These are phyloP conservation scores for Leccinum longicurvipes DNA, from an alignment of 768 basidiomycete species.

Conservation along the genomic window DNA sequence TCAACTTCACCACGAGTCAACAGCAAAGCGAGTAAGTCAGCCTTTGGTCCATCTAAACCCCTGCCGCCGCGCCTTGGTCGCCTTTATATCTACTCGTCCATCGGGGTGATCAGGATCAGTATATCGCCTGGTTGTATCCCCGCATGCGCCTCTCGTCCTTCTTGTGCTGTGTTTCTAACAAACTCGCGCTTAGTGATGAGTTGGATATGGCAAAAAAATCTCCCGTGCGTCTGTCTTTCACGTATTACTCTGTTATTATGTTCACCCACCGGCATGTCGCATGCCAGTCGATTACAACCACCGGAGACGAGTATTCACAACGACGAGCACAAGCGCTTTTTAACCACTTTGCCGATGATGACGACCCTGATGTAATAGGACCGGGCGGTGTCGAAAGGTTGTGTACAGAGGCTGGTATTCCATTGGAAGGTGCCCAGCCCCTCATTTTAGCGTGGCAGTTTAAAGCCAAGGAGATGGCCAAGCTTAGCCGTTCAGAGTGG, in stretches of 20 bases:
- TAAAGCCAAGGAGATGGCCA: conserved; percentile 68
- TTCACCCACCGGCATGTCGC: not conserved
- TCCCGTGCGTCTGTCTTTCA: conserved; percentile 25
- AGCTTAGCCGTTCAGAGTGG: conserved; percentile 70
- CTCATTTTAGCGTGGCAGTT: conserved; percentile 77
- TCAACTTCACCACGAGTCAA: conserved; percentile 22
- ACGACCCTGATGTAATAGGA: conserved; percentile 50
- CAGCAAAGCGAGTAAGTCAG: conserved; percentile 31
- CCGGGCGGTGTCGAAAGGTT: conserved; percentile 70
- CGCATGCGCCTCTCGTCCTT: conserved; percentile 61
- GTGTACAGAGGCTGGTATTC: conserved; percentile 65
- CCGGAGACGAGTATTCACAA: conserved; percentile 42
- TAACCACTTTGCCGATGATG: conserved; percentile 56
- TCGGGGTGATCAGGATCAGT: conserved; percentile 23
- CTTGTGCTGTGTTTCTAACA: conserved; percentile 62
- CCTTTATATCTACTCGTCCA: conserved; percentile 11
- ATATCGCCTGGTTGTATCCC: conserved; percentile 29
- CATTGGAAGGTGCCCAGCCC: conserved; percentile 70
- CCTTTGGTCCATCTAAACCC: conserved; percentile 18
- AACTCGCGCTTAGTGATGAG: conserved; percentile 49
- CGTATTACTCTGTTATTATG: not conserved
- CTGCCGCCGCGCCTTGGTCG: conserved; percentile 9
- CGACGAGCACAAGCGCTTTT: conserved; percentile 56
- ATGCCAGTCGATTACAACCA: conserved; percentile 3
- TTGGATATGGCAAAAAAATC: conserved; percentile 33